These are phyloP conservation scores for Rutstroemia sp. DNA, from an alignment of 2,329 filamentous ascomycete genomes.

Conservation along the genomic window DNA sequence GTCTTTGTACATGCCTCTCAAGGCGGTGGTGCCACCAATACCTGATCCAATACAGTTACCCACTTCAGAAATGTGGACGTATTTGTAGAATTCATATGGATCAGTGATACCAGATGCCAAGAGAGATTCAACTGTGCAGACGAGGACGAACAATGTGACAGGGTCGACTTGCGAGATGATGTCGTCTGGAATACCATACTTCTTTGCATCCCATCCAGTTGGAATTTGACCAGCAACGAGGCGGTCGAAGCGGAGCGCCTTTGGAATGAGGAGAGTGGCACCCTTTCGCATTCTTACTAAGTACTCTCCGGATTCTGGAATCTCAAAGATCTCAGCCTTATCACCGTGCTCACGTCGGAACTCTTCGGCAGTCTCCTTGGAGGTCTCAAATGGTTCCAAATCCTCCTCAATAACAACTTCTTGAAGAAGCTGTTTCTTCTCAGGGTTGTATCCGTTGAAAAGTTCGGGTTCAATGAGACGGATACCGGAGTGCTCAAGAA, in stretches of 20 bases:
- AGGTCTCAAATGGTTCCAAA: conserved; percentile 91
- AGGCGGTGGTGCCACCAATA: conserved; percentile 88
- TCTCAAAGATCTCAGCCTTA: conserved; percentile 96
- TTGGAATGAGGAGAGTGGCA: conserved; percentile 89
- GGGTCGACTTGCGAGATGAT: conserved; percentile 97
- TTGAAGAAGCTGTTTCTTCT: conserved; percentile 96
- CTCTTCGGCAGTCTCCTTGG: conserved; percentile 94
- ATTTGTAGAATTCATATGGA: conserved; percentile 99
- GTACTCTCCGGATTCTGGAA: conserved; percentile 87
- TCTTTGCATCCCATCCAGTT: conserved; percentile 93
- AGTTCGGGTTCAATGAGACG: conserved; percentile 96
- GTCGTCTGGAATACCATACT: conserved; percentile 93
- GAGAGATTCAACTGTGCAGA: conserved; percentile 86
- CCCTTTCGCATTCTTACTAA: conserved; percentile 94
- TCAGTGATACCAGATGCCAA: conserved; percentile 93
- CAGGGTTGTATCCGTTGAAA: conserved; percentile 93
- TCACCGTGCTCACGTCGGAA: conserved; percentile 97
- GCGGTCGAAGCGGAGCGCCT: conserved; percentile 93
- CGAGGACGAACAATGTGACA: conserved; percentile 89
- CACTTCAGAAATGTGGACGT: conserved; percentile 94
- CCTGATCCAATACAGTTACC: conserved; percentile 98
- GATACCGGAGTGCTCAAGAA: conserved; percentile 94
- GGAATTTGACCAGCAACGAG: conserved; percentile 96
- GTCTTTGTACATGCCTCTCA: conserved; percentile 97
- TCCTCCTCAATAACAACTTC: conserved; percentile 97